These are phyloP conservation scores for Oxytropis ochrocephala DNA, from an alignment of 306 rosid species.

Conservation along the genomic window DNA sequence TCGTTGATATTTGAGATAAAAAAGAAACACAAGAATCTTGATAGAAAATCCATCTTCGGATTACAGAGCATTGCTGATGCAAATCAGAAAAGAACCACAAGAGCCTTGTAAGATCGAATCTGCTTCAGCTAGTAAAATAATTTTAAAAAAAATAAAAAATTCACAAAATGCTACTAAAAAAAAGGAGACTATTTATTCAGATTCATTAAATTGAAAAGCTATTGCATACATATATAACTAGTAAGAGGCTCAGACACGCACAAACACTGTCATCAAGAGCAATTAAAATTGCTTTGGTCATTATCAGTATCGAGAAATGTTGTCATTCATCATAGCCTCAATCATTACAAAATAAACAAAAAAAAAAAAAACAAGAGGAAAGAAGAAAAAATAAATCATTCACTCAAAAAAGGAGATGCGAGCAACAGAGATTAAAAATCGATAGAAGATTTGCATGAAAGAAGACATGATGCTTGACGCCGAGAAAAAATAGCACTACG, in stretches of 20 bases:
- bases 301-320: slow-evolving; percentile 19
- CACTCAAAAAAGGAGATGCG: background rate
- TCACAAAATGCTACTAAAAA: background rate
- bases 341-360: background rate
- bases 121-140: background rate
- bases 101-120: too few relatives aligned
- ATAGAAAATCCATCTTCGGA: background rate
- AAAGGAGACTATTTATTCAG: background rate
- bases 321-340: slow-evolving; percentile 5
- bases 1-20: too few relatives aligned
- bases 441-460: background rate
- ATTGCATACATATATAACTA: background rate
- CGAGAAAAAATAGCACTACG: background rate
- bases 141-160: background rate
- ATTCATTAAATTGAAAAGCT: background rate
- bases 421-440: background rate
- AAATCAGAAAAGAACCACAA: too few relatives aligned
- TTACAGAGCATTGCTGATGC: background rate
- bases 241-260: slow-evolving; percentile 21
- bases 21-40: too few relatives aligned
- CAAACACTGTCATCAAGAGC: slow-evolving; percentile 16
- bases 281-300: background rate
- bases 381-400: background rate
- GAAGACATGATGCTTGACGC: background rate
- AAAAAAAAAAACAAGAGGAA: background rate